Percentiles rank a stretch among this genome's conserved stretches.
Conservation (phyloP, 2,329 filamentous ascomycete genomes). For the Penicillium sp. region DNA sequence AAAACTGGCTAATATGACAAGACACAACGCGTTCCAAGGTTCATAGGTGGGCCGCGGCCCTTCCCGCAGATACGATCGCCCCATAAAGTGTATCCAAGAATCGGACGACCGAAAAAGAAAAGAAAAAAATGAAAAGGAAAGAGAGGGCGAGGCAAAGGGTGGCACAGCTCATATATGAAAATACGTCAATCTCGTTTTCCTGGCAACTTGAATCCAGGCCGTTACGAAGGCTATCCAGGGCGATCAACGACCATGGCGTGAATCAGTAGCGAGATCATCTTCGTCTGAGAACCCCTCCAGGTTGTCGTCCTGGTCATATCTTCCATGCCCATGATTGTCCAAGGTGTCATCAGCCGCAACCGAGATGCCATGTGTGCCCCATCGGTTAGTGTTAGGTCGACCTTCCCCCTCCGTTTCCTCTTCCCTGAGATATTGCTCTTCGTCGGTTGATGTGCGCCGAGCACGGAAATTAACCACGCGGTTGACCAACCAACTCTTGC, state of each 20-base stretch:
- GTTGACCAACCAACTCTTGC: slow-evolving; percentile 80
- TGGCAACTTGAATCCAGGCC: background rate
- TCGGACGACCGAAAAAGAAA: background rate
- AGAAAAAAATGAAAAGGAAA: background rate
- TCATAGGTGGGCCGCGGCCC: slow-evolving; percentile 1
- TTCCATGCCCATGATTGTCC: slow-evolving; percentile 26
- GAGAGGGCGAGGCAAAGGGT: too few relatives aligned
- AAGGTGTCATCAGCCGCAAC: slow-evolving; percentile 62
- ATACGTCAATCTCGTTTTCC: background rate
- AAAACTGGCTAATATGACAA: slow-evolving; percentile 1
- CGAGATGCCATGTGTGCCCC: slow-evolving; percentile 63
- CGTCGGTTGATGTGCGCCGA: slow-evolving; percentile 38
- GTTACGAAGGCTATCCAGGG: background rate
- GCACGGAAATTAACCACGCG: slow-evolving; percentile 68
- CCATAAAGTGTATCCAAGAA: background rate
- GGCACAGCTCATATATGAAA: background rate
- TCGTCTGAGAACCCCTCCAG: slow-evolving; percentile 15
- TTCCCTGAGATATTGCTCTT: slow-evolving; percentile 41
- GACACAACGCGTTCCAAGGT: background rate
- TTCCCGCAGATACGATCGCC: background rate
- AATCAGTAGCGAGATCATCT: slow-evolving; percentile 7
- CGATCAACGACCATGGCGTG: slow-evolving; percentile 3
- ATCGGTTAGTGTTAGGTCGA: slow-evolving; percentile 48
- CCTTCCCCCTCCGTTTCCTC: slow-evolving; percentile 33
- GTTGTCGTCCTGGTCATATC: slow-evolving; percentile 5